Conservation (phyloP, 805 yeast genomes). For the Ogataea glucozyma region DNA sequence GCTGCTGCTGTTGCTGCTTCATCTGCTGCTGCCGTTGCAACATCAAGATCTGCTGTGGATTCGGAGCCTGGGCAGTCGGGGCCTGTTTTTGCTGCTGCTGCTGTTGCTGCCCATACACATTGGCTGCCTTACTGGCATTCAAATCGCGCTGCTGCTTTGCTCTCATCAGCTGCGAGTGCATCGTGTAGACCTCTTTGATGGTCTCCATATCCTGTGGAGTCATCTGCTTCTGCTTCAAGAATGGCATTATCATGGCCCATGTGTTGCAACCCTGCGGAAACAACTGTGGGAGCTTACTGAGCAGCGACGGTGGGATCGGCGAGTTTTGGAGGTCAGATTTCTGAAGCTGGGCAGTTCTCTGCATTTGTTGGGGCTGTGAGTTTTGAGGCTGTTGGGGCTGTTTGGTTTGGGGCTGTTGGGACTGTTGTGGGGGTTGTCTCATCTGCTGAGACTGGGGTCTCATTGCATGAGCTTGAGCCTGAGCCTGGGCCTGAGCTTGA, state of each 20-base stretch:
- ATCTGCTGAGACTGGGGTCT: slow-evolving; percentile 12
- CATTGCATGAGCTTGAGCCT: no score
- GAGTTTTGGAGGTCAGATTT: slow-evolving; percentile 53
- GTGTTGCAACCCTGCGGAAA: slow-evolving; percentile 77
- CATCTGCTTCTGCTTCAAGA: slow-evolving; percentile 54
- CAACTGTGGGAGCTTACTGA: slow-evolving; percentile 63
- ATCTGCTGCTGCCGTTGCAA: slow-evolving; percentile 36
- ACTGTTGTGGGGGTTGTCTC: slow-evolving; percentile 6
- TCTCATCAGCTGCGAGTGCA: slow-evolving; percentile 60
- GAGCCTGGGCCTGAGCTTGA: slow-evolving; percentile 13
- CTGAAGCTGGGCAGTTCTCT: slow-evolving; percentile 12
- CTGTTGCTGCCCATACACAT: slow-evolving; percentile 3
- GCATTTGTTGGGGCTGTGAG: slow-evolving; percentile 5
- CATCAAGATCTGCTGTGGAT: slow-evolving; percentile 35
- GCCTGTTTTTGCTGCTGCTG: slow-evolving; percentile 21
- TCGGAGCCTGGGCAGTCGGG: slow-evolving; percentile 20
- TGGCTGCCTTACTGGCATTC: slow-evolving; percentile 9
- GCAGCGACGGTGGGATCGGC: slow-evolving; percentile 70
- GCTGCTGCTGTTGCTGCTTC: slow-evolving; percentile 31
- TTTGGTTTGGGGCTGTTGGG: slow-evolving; percentile 1
- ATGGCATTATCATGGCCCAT: slow-evolving; percentile 76
- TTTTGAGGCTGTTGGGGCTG: slow-evolving; percentile 3
- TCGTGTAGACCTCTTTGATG: slow-evolving; percentile 65
- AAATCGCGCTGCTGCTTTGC: slow-evolving; percentile 37
- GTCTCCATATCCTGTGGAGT: slow-evolving; percentile 58